A percentile compares a stretch with the other conserved stretches of the same genome.
Evolutionary conservation across 768 basidiomycete species (phyloP).

Genomic region (Exidia glandulosa): DNA sequence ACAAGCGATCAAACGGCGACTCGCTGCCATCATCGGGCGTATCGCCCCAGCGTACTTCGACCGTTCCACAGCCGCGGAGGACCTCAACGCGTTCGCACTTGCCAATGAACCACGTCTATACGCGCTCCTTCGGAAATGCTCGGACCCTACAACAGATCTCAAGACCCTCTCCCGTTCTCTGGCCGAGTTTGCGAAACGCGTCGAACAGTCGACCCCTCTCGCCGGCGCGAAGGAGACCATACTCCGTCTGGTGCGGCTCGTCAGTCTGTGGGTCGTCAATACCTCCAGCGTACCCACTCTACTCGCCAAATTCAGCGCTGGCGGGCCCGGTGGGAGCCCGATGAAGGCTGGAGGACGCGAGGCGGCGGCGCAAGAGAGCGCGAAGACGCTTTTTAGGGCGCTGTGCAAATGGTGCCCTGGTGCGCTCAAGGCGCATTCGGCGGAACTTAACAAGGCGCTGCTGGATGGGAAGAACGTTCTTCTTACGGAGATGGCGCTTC

Average conservation of each 20-base stretch:
- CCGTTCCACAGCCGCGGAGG: constrained; percentile 61
- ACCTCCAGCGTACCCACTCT: constrained; percentile 77
- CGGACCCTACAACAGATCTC: constrained; percentile 78
- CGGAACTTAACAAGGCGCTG: constrained; percentile 65
- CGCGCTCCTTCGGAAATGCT: constrained; percentile 68
- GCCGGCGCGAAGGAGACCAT: constrained; percentile 51
- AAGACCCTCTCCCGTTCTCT: constrained; percentile 57
- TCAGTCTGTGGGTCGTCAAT: constrained; percentile 65
- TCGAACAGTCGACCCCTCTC: constrained; percentile 61
- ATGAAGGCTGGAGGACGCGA: constrained; percentile 23
- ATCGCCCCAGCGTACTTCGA: constrained; percentile 58
- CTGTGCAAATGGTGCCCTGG: constrained; percentile 68
- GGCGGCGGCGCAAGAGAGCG: constrained; percentile 31
- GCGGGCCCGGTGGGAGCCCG: constrained; percentile 25
- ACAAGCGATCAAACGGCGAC: constrained; percentile 42
- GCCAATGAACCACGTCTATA: constrained; percentile 79
- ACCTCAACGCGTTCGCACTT: constrained; percentile 73
- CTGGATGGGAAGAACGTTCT: constrained; percentile 44
- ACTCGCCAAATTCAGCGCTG: constrained; percentile 40
- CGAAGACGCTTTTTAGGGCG: constrained; percentile 41
- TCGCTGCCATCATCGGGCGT: constrained; percentile 44
- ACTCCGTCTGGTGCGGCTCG: constrained; percentile 54
- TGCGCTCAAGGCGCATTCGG: constrained; percentile 61
- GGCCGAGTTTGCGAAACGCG: constrained; percentile 60
- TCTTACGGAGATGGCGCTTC: constrained; percentile 57